phyloP scores from a whole-genome alignment of 768 basidiomycete genomes.

The Lyophyllum shimeji region DNA sequence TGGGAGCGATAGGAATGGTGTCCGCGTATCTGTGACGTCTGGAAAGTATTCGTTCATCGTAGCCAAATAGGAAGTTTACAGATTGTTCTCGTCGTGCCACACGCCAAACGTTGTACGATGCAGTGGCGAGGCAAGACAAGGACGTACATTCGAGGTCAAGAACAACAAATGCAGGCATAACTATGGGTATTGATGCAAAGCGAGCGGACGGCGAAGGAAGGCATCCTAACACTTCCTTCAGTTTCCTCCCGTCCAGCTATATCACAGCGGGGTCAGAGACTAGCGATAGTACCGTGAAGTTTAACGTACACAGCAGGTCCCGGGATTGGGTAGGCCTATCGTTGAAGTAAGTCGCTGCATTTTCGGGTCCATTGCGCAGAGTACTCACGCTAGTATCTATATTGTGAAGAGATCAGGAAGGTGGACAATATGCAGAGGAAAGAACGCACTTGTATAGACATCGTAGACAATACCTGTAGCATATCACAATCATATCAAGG shows the following conservation, averaged over 20 bases:
- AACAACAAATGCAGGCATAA: neutral
- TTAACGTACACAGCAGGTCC: constrained; percentile 38
- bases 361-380: neutral
- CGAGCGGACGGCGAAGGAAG: neutral
- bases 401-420: constrained; percentile 1
- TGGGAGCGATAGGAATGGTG: neutral
- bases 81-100: neutral
- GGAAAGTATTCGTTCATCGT: constrained; percentile 18
- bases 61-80: neutral
- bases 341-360: neutral
- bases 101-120: too few species aligned
- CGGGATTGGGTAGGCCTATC: constrained; percentile 39
- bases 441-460: constrained; percentile 31
- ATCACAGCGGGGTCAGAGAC: neutral
- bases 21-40: constrained; percentile 12
- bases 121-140: neutral
- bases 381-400: constrained; percentile 27
- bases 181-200: neutral
- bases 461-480: constrained; percentile 31
- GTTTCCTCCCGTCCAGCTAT: constrained; percentile 22
- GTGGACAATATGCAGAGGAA: constrained; percentile 9
- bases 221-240: neutral
- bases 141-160: neutral
- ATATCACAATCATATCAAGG: neutral
- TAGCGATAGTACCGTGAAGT: neutral